Evolutionary conservation across 805 yeast species (phyloP).

Genomic region (Starmerella apis): DNA sequence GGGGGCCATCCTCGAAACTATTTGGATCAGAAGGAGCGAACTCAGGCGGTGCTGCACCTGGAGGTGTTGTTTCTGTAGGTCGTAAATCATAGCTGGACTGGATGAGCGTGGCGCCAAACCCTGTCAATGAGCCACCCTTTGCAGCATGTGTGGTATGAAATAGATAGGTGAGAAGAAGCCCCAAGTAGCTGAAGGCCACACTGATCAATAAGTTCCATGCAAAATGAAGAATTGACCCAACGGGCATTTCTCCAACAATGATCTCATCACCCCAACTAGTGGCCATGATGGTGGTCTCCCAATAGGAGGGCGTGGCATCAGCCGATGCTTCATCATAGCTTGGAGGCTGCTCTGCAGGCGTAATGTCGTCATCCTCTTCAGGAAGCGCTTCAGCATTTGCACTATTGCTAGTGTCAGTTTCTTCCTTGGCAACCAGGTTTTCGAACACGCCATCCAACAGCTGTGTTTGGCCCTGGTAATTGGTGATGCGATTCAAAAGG

Average conservation of each 20-base stretch:
- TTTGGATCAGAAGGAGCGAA: conserved; percentile 52
- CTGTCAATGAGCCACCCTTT: conserved; percentile 86
- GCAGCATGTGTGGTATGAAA: conserved; percentile 96
- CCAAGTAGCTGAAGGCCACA: conserved; percentile 86
- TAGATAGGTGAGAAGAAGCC: conserved; percentile 79
- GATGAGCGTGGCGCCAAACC: conserved; percentile 75
- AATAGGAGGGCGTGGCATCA: conserved; percentile 90
- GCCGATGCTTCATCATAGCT: conserved; percentile 91
- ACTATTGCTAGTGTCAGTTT: conserved; percentile 28
- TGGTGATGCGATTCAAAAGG: conserved; percentile 10
- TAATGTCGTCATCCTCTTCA: conserved; percentile 23
- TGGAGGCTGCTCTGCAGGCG: conserved; percentile 55
- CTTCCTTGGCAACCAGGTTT: conserved; percentile 85
- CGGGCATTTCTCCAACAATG: conserved; percentile 90
- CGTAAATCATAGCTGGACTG: conserved; percentile 53
- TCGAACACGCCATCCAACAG: conserved; percentile 81
- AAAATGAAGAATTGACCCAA: conserved; percentile 79
- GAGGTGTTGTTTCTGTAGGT: conserved; percentile 34
- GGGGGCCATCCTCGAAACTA: conserved; percentile 37
- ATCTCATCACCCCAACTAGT: conserved; percentile 76
- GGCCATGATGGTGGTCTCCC: conserved; percentile 80
- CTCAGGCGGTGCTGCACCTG: conserved; percentile 30
- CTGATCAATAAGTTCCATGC: conserved; percentile 84
- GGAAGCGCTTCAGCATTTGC: conserved; percentile 12
- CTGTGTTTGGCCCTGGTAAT: background rate